These are phyloP conservation scores for Naganishia cerealis DNA, from an alignment of 1,284 basidiomycete species.

Conservation along the genomic window DNA sequence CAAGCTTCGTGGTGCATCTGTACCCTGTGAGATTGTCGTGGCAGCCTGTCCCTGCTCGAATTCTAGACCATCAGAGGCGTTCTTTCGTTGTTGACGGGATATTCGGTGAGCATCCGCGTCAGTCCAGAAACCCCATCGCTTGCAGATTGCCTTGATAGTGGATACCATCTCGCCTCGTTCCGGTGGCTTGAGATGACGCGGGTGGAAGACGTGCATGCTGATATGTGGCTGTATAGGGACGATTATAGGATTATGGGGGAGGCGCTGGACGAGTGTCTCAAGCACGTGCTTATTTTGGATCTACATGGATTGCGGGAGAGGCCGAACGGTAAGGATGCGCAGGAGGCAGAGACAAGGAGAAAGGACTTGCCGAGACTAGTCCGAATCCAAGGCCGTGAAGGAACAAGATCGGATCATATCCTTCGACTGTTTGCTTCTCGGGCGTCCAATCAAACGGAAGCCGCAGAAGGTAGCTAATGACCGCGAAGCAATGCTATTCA, in stretches of 20 bases:
- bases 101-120: neutral
- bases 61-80: neutral
- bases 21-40: neutral
- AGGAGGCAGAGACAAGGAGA: neutral
- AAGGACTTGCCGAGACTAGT: constrained; percentile 46
- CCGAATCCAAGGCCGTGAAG: constrained; percentile 85
- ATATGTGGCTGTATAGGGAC: constrained; percentile 79
- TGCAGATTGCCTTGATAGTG: constrained; percentile 63
- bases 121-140: constrained; percentile 63
- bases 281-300: constrained; percentile 55
- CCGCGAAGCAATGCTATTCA: neutral
- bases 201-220: constrained; percentile 78
- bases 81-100: neutral
- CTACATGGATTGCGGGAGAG: constrained; percentile 53
- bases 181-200: constrained; percentile 69
- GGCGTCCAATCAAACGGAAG: constrained; percentile 68
- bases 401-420: constrained; percentile 67
- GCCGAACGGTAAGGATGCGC: constrained; percentile 1
- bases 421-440: constrained; percentile 39
- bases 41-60: constrained; percentile 26
- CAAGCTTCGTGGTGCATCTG: too few species aligned
- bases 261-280: constrained; percentile 50
- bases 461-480: constrained; percentile 68
- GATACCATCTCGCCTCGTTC: constrained; percentile 63
- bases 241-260: constrained; percentile 71